A percentile compares a stretch with the other conserved stretches of the same genome.
phyloP scores from a whole-genome alignment of 1,139 yeast genomes.

The Meyerozyma smithsonii region DNA sequence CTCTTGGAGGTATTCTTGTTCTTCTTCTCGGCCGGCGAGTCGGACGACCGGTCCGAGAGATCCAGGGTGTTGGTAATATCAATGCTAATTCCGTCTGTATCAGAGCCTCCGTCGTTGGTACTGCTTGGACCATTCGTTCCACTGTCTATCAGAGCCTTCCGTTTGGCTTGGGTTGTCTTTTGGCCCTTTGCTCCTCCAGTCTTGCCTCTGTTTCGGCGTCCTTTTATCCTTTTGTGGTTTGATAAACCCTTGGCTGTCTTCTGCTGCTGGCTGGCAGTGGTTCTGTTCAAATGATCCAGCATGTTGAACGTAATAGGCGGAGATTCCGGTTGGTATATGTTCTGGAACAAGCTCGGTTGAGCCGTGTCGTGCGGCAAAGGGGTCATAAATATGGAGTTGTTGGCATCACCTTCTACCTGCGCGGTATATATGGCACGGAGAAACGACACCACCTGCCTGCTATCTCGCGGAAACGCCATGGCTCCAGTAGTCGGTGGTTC shows the following conservation, averaged over 20 bases:
- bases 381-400: neutral
- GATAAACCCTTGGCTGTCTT: neutral
- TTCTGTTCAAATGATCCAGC: slow-evolving; percentile 1
- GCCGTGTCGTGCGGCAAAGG: neutral
- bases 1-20: neutral
- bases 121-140: neutral
- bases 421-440: neutral
- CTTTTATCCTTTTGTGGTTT: too few relatives aligned
- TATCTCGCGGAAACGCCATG: slow-evolving; percentile 3
- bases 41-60: neutral
- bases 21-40: neutral
- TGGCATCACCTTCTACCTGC: neutral
- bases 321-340: neutral
- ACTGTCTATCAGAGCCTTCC: neutral
- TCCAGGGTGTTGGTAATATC: neutral
- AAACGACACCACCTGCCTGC: neutral
- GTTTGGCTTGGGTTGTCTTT: too few relatives aligned
- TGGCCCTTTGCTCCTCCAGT: neutral
- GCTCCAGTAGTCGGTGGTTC: neutral
- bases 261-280: neutral
- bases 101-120: neutral
- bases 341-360: neutral
- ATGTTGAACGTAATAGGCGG: slow-evolving; percentile 2
- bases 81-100: neutral
- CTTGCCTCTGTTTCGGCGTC: too few relatives aligned